A percentile compares a stretch with the other conserved stretches of the same genome.
phyloP scores from a whole-genome alignment of 176 grass and related monocot genomes.

The Phoenix roebelenii region DNA sequence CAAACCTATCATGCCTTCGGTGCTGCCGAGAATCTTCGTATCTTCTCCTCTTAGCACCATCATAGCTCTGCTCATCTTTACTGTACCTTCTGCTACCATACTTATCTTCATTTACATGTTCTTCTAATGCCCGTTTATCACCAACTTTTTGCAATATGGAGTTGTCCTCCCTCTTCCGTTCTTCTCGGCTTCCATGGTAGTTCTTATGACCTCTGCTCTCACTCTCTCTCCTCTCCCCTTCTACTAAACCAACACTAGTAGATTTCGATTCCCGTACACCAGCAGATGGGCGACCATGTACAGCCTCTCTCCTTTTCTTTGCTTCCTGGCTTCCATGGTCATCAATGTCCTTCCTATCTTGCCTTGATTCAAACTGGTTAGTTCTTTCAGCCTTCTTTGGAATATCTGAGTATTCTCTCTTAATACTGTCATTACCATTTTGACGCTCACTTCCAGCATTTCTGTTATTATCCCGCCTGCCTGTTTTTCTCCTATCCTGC shows the following conservation, averaged over 20 bases:
- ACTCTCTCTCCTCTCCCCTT: constrained; percentile 17
- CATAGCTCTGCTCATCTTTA: constrained; percentile 34
- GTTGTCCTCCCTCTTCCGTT: not conserved
- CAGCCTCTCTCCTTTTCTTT: constrained; percentile 6
- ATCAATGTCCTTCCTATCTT: constrained; percentile 10
- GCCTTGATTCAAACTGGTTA: constrained; percentile 1
- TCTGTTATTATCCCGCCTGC: constrained; percentile 4
- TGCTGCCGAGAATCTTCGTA: constrained; percentile 27
- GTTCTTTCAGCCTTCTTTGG: not conserved
- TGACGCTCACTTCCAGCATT: not conserved
- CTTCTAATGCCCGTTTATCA: constrained; percentile 11
- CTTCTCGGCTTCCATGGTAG: constrained; percentile 19
- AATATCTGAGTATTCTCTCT: not conserved
- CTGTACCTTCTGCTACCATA: constrained; percentile 18
- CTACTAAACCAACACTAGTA: constrained; percentile 12
- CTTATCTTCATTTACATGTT: constrained; percentile 18
- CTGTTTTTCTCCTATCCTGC: not conserved
- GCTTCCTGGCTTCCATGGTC: not conserved
- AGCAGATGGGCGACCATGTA: not conserved
- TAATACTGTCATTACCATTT: not conserved
- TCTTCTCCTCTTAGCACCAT: constrained; percentile 47
- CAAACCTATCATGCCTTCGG: constrained; percentile 40
- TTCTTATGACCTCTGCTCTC: constrained; percentile 28
- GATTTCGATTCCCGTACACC: not conserved
- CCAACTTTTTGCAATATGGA: too few species aligned